Percentiles rank a stretch among this genome's conserved stretches.
These are phyloP conservation scores for Whalleya microplaca DNA, from an alignment of 2,329 filamentous ascomycete genomes.

Conservation along the genomic window DNA sequence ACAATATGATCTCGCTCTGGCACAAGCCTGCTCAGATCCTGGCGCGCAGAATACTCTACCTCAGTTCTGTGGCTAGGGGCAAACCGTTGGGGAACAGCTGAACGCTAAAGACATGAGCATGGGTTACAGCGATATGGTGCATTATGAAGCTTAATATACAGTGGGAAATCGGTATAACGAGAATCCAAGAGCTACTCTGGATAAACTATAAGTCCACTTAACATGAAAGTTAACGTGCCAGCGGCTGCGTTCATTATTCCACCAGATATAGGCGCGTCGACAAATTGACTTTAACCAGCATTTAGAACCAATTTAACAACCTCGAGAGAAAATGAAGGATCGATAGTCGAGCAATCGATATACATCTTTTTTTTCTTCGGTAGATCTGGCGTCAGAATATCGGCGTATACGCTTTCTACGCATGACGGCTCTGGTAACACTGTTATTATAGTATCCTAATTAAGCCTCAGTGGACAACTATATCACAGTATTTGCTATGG, in stretches of 20 bases:
- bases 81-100: not conserved
- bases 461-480: no score
- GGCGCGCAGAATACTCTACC: constrained; percentile 1
- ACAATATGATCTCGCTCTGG: constrained; percentile 14
- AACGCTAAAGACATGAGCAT: no score
- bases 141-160: no score
- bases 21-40: constrained; percentile 11
- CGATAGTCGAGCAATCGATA: constrained; percentile 96
- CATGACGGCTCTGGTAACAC: constrained; percentile 88
- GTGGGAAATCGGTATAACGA: no score
- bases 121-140: no score
- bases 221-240: constrained; percentile 93
- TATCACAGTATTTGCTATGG: no score
- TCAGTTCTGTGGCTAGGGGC: constrained; percentile 3
- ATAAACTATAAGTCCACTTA: no score
- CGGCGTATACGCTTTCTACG: constrained; percentile 79
- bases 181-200: no score
- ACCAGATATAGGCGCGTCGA: constrained; percentile 96
- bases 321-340: constrained; percentile 79
- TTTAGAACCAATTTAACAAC: constrained; percentile 72
- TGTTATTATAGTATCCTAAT: constrained; percentile 88
- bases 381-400: constrained; percentile 66
- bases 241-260: constrained; percentile 89
- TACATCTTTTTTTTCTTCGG: constrained; percentile 71
- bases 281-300: constrained; percentile 73